Evolutionary conservation across 2,329 filamentous ascomycete genomes (phyloP).

Genomic region (Pseudophaeomoniella oleicola): DNA sequence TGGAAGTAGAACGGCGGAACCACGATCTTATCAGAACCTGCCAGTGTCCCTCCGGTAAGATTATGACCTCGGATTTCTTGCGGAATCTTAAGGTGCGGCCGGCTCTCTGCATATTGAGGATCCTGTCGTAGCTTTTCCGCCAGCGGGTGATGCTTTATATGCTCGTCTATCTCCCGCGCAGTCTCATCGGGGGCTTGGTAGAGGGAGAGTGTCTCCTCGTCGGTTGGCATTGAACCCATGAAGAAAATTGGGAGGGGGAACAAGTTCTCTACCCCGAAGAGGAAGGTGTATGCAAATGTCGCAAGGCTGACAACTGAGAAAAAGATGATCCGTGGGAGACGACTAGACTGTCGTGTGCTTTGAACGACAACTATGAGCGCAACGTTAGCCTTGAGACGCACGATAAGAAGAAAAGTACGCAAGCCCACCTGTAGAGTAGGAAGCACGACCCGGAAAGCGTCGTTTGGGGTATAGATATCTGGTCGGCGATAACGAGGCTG

Average conservation of each 20-base stretch:
- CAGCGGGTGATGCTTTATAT: conserved; percentile 64
- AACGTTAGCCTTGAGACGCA: background rate
- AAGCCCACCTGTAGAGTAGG: background rate
- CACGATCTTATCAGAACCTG: conserved; percentile 59
- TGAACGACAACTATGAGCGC: conserved; percentile 11
- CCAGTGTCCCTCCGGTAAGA: conserved; percentile 66
- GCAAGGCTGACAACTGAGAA: conserved; percentile 2
- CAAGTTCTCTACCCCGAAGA: conserved; percentile 9
- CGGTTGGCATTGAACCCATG: conserved; percentile 36
- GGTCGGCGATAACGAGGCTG: background rate
- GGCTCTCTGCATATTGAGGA: conserved; percentile 55
- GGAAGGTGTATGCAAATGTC: conserved; percentile 9
- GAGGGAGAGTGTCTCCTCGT: conserved; percentile 57
- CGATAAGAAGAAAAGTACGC: background rate
- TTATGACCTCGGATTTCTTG: conserved; percentile 53
- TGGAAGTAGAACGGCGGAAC: conserved; percentile 70
- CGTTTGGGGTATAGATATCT: background rate
- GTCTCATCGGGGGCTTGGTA: conserved; percentile 44
- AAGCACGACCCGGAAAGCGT: background rate
- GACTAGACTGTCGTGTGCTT: conserved; percentile 8
- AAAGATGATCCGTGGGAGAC: conserved; percentile 10
- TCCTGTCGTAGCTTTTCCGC: conserved; percentile 52
- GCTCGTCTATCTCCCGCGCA: conserved; percentile 48
- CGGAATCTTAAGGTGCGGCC: conserved; percentile 81
- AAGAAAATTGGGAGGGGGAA: conserved; percentile 13